Base-by-base conservation (phyloP, 2,329 filamentous ascomycete species). In the Blumeria graminis region DNA sequence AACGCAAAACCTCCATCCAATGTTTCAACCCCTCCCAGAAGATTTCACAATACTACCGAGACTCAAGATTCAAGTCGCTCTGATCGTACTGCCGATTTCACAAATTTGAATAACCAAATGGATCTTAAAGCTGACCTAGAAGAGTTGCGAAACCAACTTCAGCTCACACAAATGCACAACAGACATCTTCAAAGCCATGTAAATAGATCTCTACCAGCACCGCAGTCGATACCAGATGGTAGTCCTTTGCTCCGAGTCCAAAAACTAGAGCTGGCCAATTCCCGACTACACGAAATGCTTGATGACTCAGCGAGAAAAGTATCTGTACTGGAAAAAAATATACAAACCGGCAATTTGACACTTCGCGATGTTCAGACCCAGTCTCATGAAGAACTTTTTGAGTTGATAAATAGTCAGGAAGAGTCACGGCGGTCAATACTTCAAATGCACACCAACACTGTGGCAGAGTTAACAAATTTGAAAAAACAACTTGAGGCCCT, bases 241-340 rank as follows among this genome's bases (percentile, higher is more conserved):
- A 90, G 82, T 62, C 86, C 86, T 0, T 67, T 84, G 52, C 77
- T 82, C 56, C 81, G 92, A 14, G 82, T 94, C 64, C 84, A 94
- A 66, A 90, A 95, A 70, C 76, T 96, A 5, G 90, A 96, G 69
- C 81, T 87, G 62, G 90, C 86, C 66, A 96, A 96, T 69, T 89
- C 78, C 67, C 81, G 88, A 57, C 76, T 96, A 13, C 90, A 96
- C 65, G 87, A 94, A 60, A 86, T 94, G 77, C 81, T 96, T 5
- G 90, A 96, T 68, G 88, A 95, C 67, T 95, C 90, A 2, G 76
- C 83, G 16, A 90, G 86, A 73, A 95, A 95, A 70, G 83, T 95
- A 1, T 94, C 90, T 6, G 78, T 83, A 0, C 71, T 96, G 22
- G 92, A 96, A 69, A 84, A 86, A 66, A 88, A 81, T 58, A 82